Evolutionary conservation across 345 rosid genomes (phyloP).

Genomic region (Leavenworthia alabamica): DNA sequence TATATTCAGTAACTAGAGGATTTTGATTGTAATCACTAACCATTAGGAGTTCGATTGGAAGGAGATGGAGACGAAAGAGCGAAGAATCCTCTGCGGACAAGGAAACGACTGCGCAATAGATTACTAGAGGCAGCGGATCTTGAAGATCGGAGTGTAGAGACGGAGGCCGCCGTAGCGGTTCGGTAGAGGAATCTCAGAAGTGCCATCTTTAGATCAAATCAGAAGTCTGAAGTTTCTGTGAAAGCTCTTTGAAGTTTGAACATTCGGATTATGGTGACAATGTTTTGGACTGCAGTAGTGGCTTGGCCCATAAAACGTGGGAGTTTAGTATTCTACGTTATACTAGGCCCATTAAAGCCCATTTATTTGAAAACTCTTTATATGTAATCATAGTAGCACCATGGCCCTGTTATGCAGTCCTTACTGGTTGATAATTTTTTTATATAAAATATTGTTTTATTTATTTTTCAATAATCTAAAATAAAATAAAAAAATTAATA

Average conservation of each 20-base stretch:
- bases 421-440: too few species aligned
- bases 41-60: constrained; percentile 18
- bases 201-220: constrained; percentile 17
- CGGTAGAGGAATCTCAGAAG: constrained; percentile 34
- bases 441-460: too few species aligned
- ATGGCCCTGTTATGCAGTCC: too few species aligned
- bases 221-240: not conserved
- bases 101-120: not conserved
- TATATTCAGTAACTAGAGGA: not conserved
- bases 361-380: not conserved
- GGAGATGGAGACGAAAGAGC: constrained; percentile 25
- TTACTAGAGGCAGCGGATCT: constrained; percentile 7
- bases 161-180: constrained; percentile 27
- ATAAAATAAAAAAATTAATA: too few species aligned
- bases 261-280: constrained; percentile 12
- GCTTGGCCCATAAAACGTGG: not conserved
- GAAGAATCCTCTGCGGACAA: constrained; percentile 22
- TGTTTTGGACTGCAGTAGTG: not conserved
- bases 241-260: constrained; percentile 4
- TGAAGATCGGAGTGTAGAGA: constrained; percentile 21
- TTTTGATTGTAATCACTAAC: constrained; percentile 18
- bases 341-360: not conserved
- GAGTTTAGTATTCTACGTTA: not conserved
- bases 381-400: too few species aligned
- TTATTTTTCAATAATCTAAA: too few species aligned